Evolutionary conservation across 371 early-diverging fungal genomes (phyloP), one percentile per base, ranked within the genome.

Genomic region (Sporodiniella umbellata): DNA sequence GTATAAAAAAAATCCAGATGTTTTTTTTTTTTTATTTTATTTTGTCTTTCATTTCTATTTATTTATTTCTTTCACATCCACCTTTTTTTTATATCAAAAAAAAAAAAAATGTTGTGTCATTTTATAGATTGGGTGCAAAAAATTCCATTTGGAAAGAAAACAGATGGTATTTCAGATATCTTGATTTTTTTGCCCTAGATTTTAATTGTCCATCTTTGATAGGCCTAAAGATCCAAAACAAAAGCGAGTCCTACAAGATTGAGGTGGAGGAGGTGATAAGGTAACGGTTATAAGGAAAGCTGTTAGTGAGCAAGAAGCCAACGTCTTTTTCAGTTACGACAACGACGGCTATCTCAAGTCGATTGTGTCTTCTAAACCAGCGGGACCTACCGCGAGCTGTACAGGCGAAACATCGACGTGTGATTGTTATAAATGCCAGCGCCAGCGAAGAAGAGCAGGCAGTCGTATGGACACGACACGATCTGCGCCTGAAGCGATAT

Each of bases 391-490:
- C 30, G n/a, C 42, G 18, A 21, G 8, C 4, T 66, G 62, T 44
- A 55, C 53, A 24, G 51, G 59, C 8, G 44, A 40, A 25, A 24
- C 33, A 12, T 48, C 59, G 11, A 21, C 37, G 24, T 77, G 77
- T 58, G 21, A 48, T 18, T 77, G 77, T 38, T 77, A 72, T 43
- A 70, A 65, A 38, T 77, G 77, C 28, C 60, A 68, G 56, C 62
- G 72, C 33, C 77, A 71, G 37, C 60, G 68, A 53, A 62, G 77
- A 53, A 51, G 73, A 47, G 63, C 60, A 21, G 64, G 51, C 5
- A 8, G 12, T 40, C 11, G 37, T n/a, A n/a, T 37, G 17, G 37
- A 37, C 15, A 37, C 11, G n/a, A 28, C 10, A 28, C 11, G 35
- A n/a, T 53, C 53, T 45, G 35, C 42, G 17, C 12, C 26, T n/a